Percentiles rank a stretch among this genome's conserved stretches.
These are phyloP conservation scores for Entomortierella beljakovae DNA, from an alignment of 192 early-diverging fungal genomes.

Conservation along the genomic window DNA sequence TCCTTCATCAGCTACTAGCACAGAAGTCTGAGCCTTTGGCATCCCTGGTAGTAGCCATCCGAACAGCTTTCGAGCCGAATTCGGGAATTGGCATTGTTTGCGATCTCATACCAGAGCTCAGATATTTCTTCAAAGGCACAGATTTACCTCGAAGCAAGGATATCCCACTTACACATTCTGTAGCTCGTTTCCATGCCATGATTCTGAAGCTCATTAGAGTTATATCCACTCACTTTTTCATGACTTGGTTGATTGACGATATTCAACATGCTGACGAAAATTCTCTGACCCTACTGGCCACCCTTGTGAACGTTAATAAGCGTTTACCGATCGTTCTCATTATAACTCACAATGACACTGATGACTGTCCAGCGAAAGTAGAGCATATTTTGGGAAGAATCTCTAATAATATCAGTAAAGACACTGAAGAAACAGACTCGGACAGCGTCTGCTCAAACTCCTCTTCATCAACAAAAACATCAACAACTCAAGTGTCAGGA, in stretches of 20 bases:
- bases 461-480: conserved; percentile 17
- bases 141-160: conserved; percentile 28
- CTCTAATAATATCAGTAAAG: conserved; percentile 1
- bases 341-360: conserved; percentile 40
- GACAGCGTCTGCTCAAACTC: conserved; percentile 13
- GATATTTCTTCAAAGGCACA: conserved; percentile 39
- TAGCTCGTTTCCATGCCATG: conserved; percentile 37
- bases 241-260: conserved; percentile 54
- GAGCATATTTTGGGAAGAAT: conserved; percentile 44
- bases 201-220: conserved; percentile 49
- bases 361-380: conserved; percentile 36
- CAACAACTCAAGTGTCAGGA: conserved; percentile 13
- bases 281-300: conserved; percentile 32
- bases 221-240: conserved; percentile 53
- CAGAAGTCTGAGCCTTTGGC: conserved; percentile 44
- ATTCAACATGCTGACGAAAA: conserved; percentile 52
- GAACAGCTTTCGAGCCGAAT: conserved; percentile 44
- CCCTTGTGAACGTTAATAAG: conserved; percentile 43
- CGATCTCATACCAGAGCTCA: conserved; percentile 44
- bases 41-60: conserved; percentile 38
- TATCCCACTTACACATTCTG: conserved; percentile 29
- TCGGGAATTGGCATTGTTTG: conserved; percentile 48
- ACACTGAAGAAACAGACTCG: conserved; percentile 12
- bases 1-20: conserved; percentile 41
- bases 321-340: conserved; percentile 46